Evolutionary conservation across 1,284 basidiomycete species (phyloP).

Genomic region (Sutorius eximius): DNA sequence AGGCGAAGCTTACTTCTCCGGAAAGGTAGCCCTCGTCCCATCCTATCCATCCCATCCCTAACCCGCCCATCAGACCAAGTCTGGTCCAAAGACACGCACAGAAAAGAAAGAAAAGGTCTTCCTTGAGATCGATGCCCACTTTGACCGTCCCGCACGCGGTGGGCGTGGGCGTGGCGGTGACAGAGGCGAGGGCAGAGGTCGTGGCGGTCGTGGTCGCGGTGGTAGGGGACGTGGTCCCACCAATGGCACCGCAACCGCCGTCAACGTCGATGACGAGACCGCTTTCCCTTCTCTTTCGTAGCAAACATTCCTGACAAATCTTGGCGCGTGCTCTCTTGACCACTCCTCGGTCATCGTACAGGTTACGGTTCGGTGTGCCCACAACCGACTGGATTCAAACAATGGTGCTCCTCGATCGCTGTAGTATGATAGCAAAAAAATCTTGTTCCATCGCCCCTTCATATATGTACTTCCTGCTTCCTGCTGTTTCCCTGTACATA

Average conservation of each 20-base stretch:
- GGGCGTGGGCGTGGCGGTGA: slow-evolving; percentile 45
- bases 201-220: slow-evolving; percentile 47
- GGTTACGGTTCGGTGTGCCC: slow-evolving; percentile 11
- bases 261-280: slow-evolving; percentile 74
- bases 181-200: slow-evolving; percentile 41
- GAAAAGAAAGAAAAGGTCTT: slow-evolving; percentile 80
- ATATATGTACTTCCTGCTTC: slow-evolving; percentile 18
- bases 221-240: slow-evolving; percentile 37
- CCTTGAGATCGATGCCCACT: slow-evolving; percentile 76
- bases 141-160: slow-evolving; percentile 68
- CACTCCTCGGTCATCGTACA: slow-evolving; percentile 7
- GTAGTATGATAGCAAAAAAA: slow-evolving; percentile 15
- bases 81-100: slow-evolving; percentile 57
- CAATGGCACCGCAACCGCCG: slow-evolving; percentile 33
- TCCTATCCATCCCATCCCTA: slow-evolving; percentile 5
- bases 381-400: slow-evolving; percentile 14
- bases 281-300: slow-evolving; percentile 84
- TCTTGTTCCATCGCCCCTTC: not conserved
- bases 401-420: slow-evolving; percentile 6
- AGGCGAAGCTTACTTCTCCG: slow-evolving; percentile 70
- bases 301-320: slow-evolving; percentile 9
- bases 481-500: slow-evolving; percentile 16
- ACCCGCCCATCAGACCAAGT: slow-evolving; percentile 48
- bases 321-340: slow-evolving; percentile 5
- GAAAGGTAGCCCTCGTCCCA: slow-evolving; percentile 54